Evolutionary conservation across 2,329 filamentous ascomycete species (phyloP), one percentile per base, ranked within the genome.

Genomic region (Fusarium verticillioides): DNA sequence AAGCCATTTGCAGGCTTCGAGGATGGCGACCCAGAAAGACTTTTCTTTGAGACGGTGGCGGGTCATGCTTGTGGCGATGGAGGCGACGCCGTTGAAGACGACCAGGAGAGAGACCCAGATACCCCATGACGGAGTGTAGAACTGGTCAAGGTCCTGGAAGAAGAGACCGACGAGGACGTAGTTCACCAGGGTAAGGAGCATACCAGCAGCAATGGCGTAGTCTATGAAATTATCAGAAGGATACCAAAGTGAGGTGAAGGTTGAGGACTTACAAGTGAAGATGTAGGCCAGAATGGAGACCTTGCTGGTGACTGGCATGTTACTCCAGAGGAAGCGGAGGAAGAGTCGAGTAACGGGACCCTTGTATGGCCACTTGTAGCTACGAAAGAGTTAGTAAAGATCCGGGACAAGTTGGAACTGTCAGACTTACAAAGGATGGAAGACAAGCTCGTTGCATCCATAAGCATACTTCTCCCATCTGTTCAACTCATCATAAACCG

Each of bases 401-500:
- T 9, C 26, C 26, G 26, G 26, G 26, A 26, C 26, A 26, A 26
- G 26, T 26, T 5, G 26, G 26, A 26, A 5, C 26, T 26, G 26
- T 19, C 30, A 34, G 21, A 23, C 47, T 50, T 50, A 83, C 43
- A 94, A 80, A 0, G 92, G 92, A 75, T 93, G 86, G 84, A 94
- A 94, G 23, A 93, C 85, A 54, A 94, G 83, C 80, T 93, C 92
- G 77, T 90, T 92, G 77, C 90, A 92, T 12, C 92, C 92, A 73
- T 92, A 93, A 0, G 91, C 90, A 62, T 93, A 92, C 82, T 93
- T 93, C 77, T 93, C 90, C 92, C 92, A 93, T 52, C 92, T 89
- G 18, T 89, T 88, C 42, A 94, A 83, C 77, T 94, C 92, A 71
- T 93, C 92, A 77, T 93, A 93, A 13, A 93, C 90, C 0, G 92